Percentiles rank a stretch among this genome's conserved stretches.
These are phyloP conservation scores for Gnetum montanum DNA, from an alignment of 75 land plant genomes.

Conservation along the genomic window DNA sequence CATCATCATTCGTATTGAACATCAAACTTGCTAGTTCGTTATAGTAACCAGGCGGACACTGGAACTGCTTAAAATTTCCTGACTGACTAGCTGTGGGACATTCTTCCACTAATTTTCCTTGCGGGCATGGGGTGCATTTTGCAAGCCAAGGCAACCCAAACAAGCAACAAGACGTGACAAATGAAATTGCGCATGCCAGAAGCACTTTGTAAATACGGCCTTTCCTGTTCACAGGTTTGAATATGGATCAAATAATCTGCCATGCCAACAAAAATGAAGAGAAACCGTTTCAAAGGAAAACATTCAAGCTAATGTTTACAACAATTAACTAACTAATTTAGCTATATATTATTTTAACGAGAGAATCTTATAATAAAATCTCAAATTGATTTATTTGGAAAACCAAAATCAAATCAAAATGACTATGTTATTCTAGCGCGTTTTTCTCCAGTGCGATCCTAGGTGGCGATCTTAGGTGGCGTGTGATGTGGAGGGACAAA, in stretches of 20 bases:
- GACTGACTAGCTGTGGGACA: conserved; percentile 84
- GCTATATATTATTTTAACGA: too few species aligned
- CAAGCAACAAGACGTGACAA: conserved; percentile 59
- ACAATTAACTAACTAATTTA: too few species aligned
- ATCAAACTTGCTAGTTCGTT: conserved; percentile 89
- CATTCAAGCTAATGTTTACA: too few species aligned
- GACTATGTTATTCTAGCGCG: too few species aligned
- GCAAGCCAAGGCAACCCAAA: conserved; percentile 94
- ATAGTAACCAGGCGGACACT: conserved; percentile 74
- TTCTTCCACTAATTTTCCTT: conserved; percentile 21
- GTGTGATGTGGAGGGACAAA: too few species aligned
- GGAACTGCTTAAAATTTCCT: conserved; percentile 80
- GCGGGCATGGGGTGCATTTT: conserved; percentile 67
- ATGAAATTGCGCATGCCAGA: conserved; percentile 40
- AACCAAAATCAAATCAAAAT: too few species aligned
- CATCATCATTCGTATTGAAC: conserved; percentile 89
- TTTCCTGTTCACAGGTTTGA: conserved; percentile 38
- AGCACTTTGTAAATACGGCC: conserved; percentile 35
- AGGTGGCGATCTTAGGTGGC: too few species aligned
- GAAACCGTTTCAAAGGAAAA: too few species aligned
- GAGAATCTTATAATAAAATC: too few species aligned
- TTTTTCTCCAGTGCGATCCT: too few species aligned
- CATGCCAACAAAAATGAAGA: too few species aligned
- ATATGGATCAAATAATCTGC: neutral
- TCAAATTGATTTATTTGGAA: too few species aligned